Conservation (phyloP, 768 basidiomycete species). For the Russula olivacea region DNA sequence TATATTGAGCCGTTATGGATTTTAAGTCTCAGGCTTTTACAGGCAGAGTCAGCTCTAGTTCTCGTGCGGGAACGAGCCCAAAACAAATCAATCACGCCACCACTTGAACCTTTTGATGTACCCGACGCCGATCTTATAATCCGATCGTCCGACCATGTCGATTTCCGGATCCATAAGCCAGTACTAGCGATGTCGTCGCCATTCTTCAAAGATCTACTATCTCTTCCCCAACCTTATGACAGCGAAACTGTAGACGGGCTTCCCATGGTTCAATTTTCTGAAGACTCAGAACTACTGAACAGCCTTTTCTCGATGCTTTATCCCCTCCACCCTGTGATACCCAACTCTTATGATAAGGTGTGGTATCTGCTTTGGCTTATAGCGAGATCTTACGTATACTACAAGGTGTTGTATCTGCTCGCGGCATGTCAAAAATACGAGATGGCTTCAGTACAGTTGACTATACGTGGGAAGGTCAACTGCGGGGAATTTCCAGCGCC, state of each 20-base stretch:
- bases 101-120: neutral
- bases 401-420: neutral
- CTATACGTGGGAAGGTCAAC: neutral
- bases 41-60: constrained; percentile 2
- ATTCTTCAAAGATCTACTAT: constrained; percentile 19
- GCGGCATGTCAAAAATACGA: neutral
- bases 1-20: too few species aligned
- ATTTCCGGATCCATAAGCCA: constrained; percentile 16
- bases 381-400: too few species aligned
- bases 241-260: neutral
- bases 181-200: constrained; percentile 4
- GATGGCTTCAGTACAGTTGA: neutral
- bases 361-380: too few species aligned
- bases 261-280: neutral
- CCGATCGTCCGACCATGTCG: constrained; percentile 5
- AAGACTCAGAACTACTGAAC: neutral
- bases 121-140: neutral
- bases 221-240: constrained; percentile 10
- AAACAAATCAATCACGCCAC: neutral
- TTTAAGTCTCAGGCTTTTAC: neutral
- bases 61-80: neutral
- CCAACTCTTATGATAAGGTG: neutral
- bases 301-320: neutral
- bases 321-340: constrained; percentile 4
- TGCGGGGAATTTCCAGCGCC: neutral